These are phyloP conservation scores for Tephrocybe sp. DNA, from an alignment of 768 basidiomycete genomes.

Conservation along the genomic window DNA sequence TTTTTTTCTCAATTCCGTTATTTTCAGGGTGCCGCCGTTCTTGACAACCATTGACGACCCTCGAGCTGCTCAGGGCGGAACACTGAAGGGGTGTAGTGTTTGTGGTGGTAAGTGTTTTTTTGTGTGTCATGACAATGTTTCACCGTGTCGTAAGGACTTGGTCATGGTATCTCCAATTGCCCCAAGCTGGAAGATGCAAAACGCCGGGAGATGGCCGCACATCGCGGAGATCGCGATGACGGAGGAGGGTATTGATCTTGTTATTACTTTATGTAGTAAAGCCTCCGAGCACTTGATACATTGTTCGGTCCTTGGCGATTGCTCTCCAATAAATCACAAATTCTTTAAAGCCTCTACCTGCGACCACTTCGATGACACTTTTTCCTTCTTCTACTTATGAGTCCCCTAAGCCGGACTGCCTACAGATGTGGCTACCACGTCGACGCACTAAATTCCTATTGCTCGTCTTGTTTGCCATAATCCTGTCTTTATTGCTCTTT, in stretches of 20 bases:
- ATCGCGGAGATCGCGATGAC: constrained; percentile 60
- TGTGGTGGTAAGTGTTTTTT: constrained; percentile 71
- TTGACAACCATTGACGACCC: constrained; percentile 88
- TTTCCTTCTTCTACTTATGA: not conserved
- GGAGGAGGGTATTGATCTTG: constrained; percentile 46
- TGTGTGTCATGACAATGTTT: not conserved
- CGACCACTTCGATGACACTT: not conserved
- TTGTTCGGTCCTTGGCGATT: not conserved
- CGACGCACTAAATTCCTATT: constrained; percentile 18
- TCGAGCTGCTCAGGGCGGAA: constrained; percentile 72
- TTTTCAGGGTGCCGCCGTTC: constrained; percentile 86
- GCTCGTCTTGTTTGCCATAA: constrained; percentile 12
- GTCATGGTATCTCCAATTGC: constrained; percentile 92
- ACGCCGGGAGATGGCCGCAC: constrained; percentile 86
- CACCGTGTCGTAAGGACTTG: constrained; percentile 58
- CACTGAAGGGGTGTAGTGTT: constrained; percentile 86
- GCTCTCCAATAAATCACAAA: not conserved
- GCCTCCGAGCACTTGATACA: not conserved
- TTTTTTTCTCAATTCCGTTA: constrained; percentile 11
- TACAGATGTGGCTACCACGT: constrained; percentile 9
- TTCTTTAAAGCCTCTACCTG: not conserved
- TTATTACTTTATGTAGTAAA: not conserved
- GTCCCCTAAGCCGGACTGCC: not conserved
- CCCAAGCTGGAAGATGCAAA: constrained; percentile 96
- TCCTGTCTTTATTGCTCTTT: constrained; percentile 18